These are phyloP conservation scores for Blastobotrys aristatus DNA, from an alignment of 1,139 yeast species.

Conservation along the genomic window DNA sequence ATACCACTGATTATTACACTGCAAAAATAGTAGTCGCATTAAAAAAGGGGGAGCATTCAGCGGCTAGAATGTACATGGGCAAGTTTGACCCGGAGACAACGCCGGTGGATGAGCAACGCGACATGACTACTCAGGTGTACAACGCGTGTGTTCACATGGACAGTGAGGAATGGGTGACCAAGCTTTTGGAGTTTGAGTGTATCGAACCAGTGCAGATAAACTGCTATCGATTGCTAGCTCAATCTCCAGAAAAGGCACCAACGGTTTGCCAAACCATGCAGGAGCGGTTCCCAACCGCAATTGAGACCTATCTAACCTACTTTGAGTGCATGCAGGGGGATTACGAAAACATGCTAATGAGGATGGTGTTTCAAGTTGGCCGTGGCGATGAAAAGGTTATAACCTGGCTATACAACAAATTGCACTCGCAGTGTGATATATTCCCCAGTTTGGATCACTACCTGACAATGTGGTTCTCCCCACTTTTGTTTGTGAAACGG, in stretches of 20 bases:
- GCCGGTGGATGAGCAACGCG: not conserved
- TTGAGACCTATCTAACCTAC: slow-evolving; percentile 3
- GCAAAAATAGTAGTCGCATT: slow-evolving; percentile 2
- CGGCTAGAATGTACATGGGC: not conserved
- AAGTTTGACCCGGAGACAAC: not conserved
- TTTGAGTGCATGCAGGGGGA: not conserved
- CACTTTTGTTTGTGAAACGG: slow-evolving; percentile 1
- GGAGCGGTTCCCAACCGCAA: not conserved
- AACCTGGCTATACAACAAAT: slow-evolving; percentile 1
- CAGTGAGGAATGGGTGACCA: not conserved
- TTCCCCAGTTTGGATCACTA: slow-evolving; percentile 1
- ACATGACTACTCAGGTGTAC: not conserved
- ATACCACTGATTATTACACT: not conserved
- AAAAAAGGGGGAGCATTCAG: not conserved
- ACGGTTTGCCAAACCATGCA: not conserved
- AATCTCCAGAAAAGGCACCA: not conserved
- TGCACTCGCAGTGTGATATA: not conserved
- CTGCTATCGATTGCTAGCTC: not conserved
- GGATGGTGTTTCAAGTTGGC: not conserved
- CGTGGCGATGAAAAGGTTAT: not conserved
- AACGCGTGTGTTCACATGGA: slow-evolving; percentile 4
- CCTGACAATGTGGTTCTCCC: not conserved
- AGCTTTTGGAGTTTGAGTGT: slow-evolving; percentile 1
- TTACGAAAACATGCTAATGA: not conserved
- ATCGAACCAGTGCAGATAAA: slow-evolving; percentile 1